These are phyloP conservation scores for Agaricus bisporus DNA, from an alignment of 768 basidiomycete genomes.

Conservation along the genomic window DNA sequence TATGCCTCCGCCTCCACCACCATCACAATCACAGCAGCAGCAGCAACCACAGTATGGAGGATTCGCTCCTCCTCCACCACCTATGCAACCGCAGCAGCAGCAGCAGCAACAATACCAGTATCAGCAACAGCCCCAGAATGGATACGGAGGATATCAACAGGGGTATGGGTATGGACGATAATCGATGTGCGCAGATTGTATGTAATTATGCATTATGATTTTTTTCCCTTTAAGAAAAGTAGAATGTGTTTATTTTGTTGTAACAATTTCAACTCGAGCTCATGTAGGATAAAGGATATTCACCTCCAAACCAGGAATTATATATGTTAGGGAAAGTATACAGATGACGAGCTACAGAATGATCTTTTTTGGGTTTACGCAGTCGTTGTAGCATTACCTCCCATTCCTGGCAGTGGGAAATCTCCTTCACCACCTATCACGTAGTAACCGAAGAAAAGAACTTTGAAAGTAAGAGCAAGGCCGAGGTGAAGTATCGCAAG, in stretches of 20 bases:
- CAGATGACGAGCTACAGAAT: not conserved
- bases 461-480: slow-evolving; percentile 82
- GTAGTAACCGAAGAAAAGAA: slow-evolving; percentile 58
- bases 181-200: not conserved
- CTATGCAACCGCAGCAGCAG: slow-evolving; percentile 14
- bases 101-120: slow-evolving; percentile 8
- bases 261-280: no score
- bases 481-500: slow-evolving; percentile 72
- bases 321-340: not conserved
- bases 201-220: not conserved
- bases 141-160: slow-evolving; percentile 19
- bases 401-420: slow-evolving; percentile 35
- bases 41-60: slow-evolving; percentile 17
- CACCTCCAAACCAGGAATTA: no score
- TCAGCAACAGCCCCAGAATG: slow-evolving; percentile 8
- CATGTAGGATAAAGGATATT: no score
- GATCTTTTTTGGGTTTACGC: not conserved
- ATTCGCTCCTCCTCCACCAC: slow-evolving; percentile 13
- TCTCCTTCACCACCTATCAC: slow-evolving; percentile 37
- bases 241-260: not conserved
- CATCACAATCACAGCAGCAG: slow-evolving; percentile 17
- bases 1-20: slow-evolving; percentile 16
- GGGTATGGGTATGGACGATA: slow-evolving; percentile 12
- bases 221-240: no score
- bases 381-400: slow-evolving; percentile 22